Evolutionary conservation across 2,329 filamentous ascomycete species (phyloP), one percentile per base, ranked within the genome.

Genomic region (Neocatenulostroma microsporum): DNA sequence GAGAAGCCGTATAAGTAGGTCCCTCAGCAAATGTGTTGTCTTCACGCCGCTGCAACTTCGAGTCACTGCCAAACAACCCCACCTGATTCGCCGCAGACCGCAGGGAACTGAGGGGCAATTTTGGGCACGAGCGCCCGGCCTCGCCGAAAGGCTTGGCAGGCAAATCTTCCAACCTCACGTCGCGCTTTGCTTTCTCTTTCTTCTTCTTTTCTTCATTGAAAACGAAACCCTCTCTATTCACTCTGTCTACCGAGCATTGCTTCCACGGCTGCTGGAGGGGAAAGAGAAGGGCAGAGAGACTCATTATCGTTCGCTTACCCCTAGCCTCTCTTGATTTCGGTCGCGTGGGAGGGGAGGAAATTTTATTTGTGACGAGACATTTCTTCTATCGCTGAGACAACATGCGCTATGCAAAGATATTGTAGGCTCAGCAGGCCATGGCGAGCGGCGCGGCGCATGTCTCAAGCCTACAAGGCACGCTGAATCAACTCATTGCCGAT

Each of bases 261-360:
- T 35, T 34, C 72, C 65, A 69, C 76, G 72, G 67, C 68, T 70
- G 70, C 17, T 15, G 72, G 76, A 80, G 75, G 76, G 76, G 76
- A 80, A 80, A 79, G 60, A 73, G 74, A 69, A 74, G 74, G 76
- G 74, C 51, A 80, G 75, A 76, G 47, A 49, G 65, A 70, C 56
- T 61, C 17, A 21, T 24, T 47, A 47, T 44, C 61, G 68, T 71
- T 69, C 65, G 68, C 72, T 77, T 78, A 77, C 72, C 72, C 72
- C 75, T 66, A 62, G 65, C 64, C 67, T 68, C n/a, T 62, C 51
- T 57, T 50, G 48, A 41, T 20, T n/a, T n/a, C n/a, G n/a, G n/a
- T 44, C 42, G 45, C 48, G 42, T 60, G 64, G 62, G 60, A 58
- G 61, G 58, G 61, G 59, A 64, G 65, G 60, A 68, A 68, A 67